phyloP scores from a whole-genome alignment of 2,329 filamentous ascomycete species.

The Pseudophaeomoniella oleicola region DNA sequence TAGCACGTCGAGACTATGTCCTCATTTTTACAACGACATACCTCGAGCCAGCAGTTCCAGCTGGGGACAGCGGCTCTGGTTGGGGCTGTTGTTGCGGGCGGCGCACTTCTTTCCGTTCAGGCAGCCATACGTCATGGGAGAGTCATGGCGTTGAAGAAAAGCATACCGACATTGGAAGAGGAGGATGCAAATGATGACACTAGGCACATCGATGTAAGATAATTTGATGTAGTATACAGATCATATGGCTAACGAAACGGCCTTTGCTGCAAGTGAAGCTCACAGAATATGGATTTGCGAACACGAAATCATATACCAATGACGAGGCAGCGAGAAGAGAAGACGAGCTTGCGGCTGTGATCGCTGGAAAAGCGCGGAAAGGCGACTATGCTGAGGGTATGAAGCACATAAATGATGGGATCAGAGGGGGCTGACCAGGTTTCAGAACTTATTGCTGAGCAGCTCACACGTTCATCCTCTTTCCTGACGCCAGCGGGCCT shows the following conservation, averaged over 20 bases:
- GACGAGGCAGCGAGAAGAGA: constrained; percentile 29
- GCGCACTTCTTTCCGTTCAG: background rate
- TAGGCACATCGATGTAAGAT: background rate
- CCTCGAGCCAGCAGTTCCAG: background rate
- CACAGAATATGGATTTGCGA: constrained; percentile 32
- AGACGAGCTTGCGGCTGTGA: constrained; percentile 41
- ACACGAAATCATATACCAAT: constrained; percentile 10
- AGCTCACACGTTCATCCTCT: constrained; percentile 81
- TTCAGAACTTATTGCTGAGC: constrained; percentile 79
- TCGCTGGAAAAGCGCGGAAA: constrained; percentile 44
- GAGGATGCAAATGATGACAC: background rate
- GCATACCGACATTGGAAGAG: background rate
- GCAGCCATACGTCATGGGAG: background rate
- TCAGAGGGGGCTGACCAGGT: constrained; percentile 1
- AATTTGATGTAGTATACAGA: no score
- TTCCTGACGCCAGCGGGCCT: constrained; percentile 79
- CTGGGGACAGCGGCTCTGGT: background rate
- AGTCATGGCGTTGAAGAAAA: background rate
- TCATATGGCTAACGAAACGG: background rate
- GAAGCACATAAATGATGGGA: background rate
- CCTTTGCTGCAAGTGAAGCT: constrained; percentile 24
- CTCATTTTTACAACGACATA: background rate
- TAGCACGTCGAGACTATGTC: no score
- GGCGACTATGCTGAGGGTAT: constrained; percentile 51
- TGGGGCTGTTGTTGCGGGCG: background rate